These are phyloP conservation scores for Ceratobasidium sp. DNA, from an alignment of 1,284 basidiomycete genomes.

Conservation along the genomic window DNA sequence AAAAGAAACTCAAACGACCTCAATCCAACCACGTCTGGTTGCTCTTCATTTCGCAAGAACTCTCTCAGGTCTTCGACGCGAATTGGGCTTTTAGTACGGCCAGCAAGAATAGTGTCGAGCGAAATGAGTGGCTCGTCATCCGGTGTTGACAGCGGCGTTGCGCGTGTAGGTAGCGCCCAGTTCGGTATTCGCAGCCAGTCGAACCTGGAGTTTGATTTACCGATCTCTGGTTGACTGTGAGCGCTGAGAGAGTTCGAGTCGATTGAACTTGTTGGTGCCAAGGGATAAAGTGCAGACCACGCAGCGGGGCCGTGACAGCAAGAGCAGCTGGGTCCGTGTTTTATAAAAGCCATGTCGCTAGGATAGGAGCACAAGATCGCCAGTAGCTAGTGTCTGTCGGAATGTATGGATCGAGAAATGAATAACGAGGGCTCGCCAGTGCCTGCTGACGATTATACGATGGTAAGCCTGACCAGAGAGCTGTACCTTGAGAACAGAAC, in stretches of 20 bases:
- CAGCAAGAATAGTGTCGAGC: slow-evolving; percentile 44
- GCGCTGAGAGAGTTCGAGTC: slow-evolving; percentile 36
- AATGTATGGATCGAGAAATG: background rate
- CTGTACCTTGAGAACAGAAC: background rate
- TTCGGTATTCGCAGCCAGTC: slow-evolving; percentile 40
- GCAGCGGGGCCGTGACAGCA: slow-evolving; percentile 41
- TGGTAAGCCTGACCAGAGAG: slow-evolving; percentile 32
- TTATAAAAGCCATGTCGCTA: slow-evolving; percentile 20
- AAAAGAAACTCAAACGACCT: slow-evolving; percentile 47
- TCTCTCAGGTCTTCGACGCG: slow-evolving; percentile 42
- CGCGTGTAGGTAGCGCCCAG: slow-evolving; percentile 35
- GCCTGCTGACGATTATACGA: slow-evolving; percentile 31
- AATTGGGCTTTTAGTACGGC: slow-evolving; percentile 47
- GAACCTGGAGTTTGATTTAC: slow-evolving; percentile 17
- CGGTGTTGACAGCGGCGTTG: background rate
- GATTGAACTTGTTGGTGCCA: slow-evolving; percentile 34
- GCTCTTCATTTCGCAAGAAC: slow-evolving; percentile 39
- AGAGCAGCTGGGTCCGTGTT: slow-evolving; percentile 19
- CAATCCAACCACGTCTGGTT: background rate
- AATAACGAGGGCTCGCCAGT: background rate
- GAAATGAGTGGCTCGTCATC: slow-evolving; percentile 31
- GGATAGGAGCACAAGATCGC: background rate
- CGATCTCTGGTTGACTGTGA: slow-evolving; percentile 37
- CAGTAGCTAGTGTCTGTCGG: background rate
- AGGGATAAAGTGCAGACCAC: slow-evolving; percentile 32